Base-by-base conservation (phyloP, 2,329 filamentous ascomycete genomes). In the Cladosporium austrohemisphaericum region DNA sequence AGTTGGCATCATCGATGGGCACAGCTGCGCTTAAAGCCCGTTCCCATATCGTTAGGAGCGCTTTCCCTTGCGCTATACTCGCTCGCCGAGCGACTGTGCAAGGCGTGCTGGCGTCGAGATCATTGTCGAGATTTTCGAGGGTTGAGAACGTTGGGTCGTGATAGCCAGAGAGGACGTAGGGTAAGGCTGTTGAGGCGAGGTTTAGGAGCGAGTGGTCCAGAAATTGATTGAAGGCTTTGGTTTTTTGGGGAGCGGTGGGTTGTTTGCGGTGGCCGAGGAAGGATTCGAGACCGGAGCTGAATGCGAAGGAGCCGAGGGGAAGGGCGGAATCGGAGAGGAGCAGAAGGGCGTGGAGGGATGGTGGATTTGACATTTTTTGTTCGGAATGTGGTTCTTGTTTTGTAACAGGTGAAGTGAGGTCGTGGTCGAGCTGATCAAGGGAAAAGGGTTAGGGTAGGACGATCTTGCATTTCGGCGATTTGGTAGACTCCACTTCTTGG, bases 231-330 rank as follows among this genome's bases (percentile, higher is more conserved):
- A 89, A 86, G 48, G 45, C 53, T 49, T 61, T 57, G 14, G 57
- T 60, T 16, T 64, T 57, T 40, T 56, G 51, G 58, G 10, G 59
- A 60, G 2, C 62, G 61, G 52, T 68, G 71, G 57, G 43, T 35
- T 57, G 51, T 45, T 61, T 63, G 41, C 60, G 57, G 71, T 93
- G 88, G 3, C 85, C 84, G 14, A 91, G 80, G 66, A 85, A 92
- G 32, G 87, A 92, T 70, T 93, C 88, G 13, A 93, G 78, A 3
- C 87, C 87, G 58, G 81, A 86, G 72, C 83, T 88, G 72, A 92
- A 93, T 60, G 88, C 88, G 70, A 93, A 93, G n/a, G 87, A 88
- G 50, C 88, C 88, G 0, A 93, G 76, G 1, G 88, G 88, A 2
- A 93, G 79, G 11, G 86, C 86, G 1, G 88, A 91, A 72, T 93